Base-by-base conservation (phyloP, 495 filamentous ascomycete species). In the Hypoxylon lenormandii region DNA sequence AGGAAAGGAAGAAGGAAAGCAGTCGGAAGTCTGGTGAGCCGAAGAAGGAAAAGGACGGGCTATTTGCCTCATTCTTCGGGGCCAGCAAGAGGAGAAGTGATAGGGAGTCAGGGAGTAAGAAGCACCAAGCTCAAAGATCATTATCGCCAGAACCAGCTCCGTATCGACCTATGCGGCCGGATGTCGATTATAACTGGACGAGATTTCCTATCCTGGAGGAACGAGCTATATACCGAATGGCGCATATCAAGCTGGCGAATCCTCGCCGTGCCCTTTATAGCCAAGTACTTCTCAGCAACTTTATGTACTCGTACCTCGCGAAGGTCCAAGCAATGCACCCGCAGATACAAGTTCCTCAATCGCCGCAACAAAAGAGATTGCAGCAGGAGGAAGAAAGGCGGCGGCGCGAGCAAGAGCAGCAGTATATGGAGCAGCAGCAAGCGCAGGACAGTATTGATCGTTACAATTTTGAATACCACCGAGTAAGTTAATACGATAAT, bases 291-390 rank as follows among this genome's bases (percentile, higher is more conserved):
- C 88, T 99, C 70, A 97, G 94, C 79, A 99, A 99, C 73, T 99
- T 99, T 78, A 99, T 99, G 95, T 99, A 99, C 82, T 94, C 92
- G 28, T 99, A 99, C 77, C 86, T 99, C 66, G 96, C 94, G 53
- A 98, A 98, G 79, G 95, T 99, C 33, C 95, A 98, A 79, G 92
- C 95, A 66, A 97, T 97, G 90, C 95, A 98, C 75, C 95, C 96
- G 26, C 91, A 94, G 66, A 89, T 97, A 69, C 88, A 93, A 70
- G 87, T 93, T 48, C 90, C 90, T 46, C 83, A 87, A 57, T 85
- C 87, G 38, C 85, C 86, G 45, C 83, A 89, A 67, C 86, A 86
- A 62, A 86, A 88, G 78, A 81, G 87, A 54, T 81, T 83, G 30
- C 82, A 88, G 58, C 82, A 88, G 57, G 82, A 88, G 73, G 85